Evolutionary conservation across 441 rosid genomes (phyloP).

Genomic region (Pelargonium australe): DNA sequence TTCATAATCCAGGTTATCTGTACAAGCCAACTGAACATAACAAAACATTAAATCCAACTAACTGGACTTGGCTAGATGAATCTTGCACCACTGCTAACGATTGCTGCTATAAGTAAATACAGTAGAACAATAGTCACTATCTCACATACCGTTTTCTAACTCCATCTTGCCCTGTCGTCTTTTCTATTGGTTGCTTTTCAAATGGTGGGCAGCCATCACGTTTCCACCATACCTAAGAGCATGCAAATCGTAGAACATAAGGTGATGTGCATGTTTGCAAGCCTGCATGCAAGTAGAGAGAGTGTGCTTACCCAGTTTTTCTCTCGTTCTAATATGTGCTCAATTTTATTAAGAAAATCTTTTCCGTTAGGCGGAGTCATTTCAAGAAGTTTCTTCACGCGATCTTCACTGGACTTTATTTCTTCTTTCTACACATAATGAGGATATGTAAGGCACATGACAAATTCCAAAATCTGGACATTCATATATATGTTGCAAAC

Average conservation of each 20-base stretch:
- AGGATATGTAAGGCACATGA: neutral
- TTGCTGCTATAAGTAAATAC: neutral
- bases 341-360: slow-evolving; percentile 70
- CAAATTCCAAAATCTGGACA: too few species aligned
- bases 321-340: slow-evolving; percentile 88
- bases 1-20: too few species aligned
- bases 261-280: neutral
- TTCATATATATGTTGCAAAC: too few species aligned
- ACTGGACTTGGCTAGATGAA: too few species aligned
- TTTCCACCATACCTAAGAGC: slow-evolving; percentile 91
- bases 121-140: neutral
- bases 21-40: neutral
- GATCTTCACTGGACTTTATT: slow-evolving; percentile 76
- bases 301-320: slow-evolving; percentile 75
- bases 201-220: slow-evolving; percentile 96
- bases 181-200: slow-evolving; percentile 81
- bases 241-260: slow-evolving; percentile 12
- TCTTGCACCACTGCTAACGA: neutral
- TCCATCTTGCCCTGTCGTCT: slow-evolving; percentile 55
- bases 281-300: neutral
- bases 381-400: slow-evolving; percentile 78
- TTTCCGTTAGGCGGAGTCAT: slow-evolving; percentile 91
- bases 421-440: slow-evolving; percentile 68
- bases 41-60: neutral
- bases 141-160: slow-evolving; percentile 62